Evolutionary conservation across 306 rosid species (phyloP), one percentile per base, ranked within the genome.

Genomic region (Cyclanthera cordifolia): DNA sequence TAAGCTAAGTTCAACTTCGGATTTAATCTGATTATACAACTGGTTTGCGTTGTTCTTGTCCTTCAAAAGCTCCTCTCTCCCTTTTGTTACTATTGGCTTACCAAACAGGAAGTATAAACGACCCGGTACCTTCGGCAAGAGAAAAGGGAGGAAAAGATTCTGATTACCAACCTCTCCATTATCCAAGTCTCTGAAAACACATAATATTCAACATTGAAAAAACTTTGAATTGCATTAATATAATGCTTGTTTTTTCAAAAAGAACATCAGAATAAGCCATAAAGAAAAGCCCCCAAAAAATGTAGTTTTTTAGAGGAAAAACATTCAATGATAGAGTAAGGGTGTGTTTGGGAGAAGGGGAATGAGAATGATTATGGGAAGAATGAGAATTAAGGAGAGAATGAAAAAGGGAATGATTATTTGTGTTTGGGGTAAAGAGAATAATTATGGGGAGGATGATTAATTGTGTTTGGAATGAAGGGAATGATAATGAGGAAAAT

Each of bases 41-140:
- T 90, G 52, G 54, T 75, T 88, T 15, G 96, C 97, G 19, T 19
- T 78, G 66, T 86, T 78, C 82, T 65, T 88, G 77, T 94, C 91
- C 56, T 76, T 71, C 61, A 94, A 75, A 57, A 85, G 59, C 23
- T 79, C 82, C 68, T 90, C 85, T 81, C 71, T 82, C 64, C 97
- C 97, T 75, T 83, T 80, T 25, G 90, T 85, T 67, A 74, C 75
- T 68, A 94, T 82, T 2, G 99, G 96, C 81, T 90, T 94, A 57
- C 99, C 95, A 47, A 88, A 94, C 70, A 94, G 74, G 81, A 72
- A 79, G 83, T 94, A 94, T 59, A 79, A 80, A 10, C 99, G 90
- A 23, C 99, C 99, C 2, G 96, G 97, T 43, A 88, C 8, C 74
- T 91, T 88, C 12, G 97, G 97, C 45, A 73, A 66, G 53, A 85